A percentile compares a stretch with the other conserved stretches of the same genome.
phyloP scores from a whole-genome alignment of 2,329 filamentous ascomycete species.

The Botryotinia calthae region DNA sequence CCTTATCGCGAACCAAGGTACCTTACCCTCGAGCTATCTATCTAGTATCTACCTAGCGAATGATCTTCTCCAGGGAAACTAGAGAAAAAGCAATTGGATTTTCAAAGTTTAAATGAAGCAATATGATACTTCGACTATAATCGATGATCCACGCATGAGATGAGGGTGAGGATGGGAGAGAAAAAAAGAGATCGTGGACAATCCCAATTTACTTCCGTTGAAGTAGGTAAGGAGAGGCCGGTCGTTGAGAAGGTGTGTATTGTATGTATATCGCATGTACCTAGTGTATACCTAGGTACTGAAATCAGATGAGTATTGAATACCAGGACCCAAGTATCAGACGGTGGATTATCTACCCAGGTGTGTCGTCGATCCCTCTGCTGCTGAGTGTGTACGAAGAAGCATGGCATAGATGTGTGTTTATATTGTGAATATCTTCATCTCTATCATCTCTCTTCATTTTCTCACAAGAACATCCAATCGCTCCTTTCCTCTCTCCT shows the following conservation, averaged over 20 bases:
- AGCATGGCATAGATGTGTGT: too few relatives aligned
- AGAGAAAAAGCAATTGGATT: not conserved
- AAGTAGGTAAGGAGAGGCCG: not conserved
- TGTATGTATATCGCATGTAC: too few relatives aligned
- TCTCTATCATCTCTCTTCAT: not conserved
- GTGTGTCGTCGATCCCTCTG: not conserved
- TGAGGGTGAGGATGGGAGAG: not conserved
- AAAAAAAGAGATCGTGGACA: not conserved
- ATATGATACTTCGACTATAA: not conserved
- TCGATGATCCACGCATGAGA: not conserved
- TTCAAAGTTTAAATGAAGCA: not conserved
- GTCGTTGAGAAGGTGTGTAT: not conserved
- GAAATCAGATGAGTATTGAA: not conserved
- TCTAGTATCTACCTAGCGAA: not conserved
- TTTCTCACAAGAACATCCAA: not conserved
- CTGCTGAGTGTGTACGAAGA: not conserved
- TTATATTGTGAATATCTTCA: not conserved
- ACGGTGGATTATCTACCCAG: not conserved
- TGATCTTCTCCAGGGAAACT: conserved; percentile 2
- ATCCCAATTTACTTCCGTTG: not conserved
- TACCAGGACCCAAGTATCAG: not conserved
- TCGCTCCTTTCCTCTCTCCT: not conserved
- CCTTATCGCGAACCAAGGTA: not conserved
- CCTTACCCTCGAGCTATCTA: too few relatives aligned
- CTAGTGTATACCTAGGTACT: not conserved